phyloP scores from a whole-genome alignment of 2,329 filamentous ascomycete species.

The Alternaria sp. region DNA sequence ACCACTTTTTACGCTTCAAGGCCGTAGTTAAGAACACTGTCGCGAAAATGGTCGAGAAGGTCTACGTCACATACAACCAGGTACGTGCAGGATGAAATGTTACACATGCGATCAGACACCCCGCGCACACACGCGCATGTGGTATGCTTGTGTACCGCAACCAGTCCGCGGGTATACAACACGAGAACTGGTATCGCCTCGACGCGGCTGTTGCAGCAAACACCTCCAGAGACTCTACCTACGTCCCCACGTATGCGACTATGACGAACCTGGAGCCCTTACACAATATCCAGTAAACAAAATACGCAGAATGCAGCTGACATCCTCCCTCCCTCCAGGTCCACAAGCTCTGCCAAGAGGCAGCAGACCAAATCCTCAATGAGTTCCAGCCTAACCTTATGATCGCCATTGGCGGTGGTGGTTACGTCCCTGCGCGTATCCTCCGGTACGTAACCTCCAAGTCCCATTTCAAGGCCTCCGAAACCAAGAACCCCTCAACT shows the following conservation, averaged over 20 bases:
- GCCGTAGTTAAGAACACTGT: constrained; percentile 5
- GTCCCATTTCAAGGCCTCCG: background rate
- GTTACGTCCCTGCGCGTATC: constrained; percentile 96
- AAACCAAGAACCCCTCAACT: background rate
- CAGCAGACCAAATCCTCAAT: constrained; percentile 81
- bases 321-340: constrained; percentile 65
- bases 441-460: constrained; percentile 67
- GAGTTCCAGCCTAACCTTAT: constrained; percentile 94
- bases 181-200: background rate
- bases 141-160: constrained; percentile 12
- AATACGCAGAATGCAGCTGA: constrained; percentile 14
- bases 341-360: constrained; percentile 94
- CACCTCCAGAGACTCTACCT: background rate
- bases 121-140: constrained; percentile 10
- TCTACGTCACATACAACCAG: constrained; percentile 56
- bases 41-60: constrained; percentile 52
- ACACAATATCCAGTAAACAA: background rate
- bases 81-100: constrained; percentile 37
- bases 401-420: constrained; percentile 97
- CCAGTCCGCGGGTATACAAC: background rate
- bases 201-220: background rate
- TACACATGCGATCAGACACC: constrained; percentile 19
- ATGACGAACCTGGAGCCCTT: background rate
- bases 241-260: background rate
- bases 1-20: background rate